Evolutionary conservation across 2,329 filamentous ascomycete genomes (phyloP), one percentile per base, ranked within the genome.

Genomic region (Magnaporthiopsis rhizophila): DNA sequence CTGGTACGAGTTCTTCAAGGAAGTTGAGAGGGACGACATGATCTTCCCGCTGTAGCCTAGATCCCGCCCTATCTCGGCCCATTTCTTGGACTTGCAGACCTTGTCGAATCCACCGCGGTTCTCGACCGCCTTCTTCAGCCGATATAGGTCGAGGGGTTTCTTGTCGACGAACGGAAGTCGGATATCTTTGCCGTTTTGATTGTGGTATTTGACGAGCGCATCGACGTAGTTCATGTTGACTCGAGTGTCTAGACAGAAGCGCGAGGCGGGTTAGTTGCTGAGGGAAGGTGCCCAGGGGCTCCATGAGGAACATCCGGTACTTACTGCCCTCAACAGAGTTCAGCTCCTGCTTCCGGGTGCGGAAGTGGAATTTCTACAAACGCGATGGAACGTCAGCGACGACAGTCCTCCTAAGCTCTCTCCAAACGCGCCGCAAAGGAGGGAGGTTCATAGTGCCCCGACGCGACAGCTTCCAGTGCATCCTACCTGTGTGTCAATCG

Each of bases 11-110:
- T 99, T 99, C 75, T 98, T 99, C 58, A 99, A 83, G 6, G 95
- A 98, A 0, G 95, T 99, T 7, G 95, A 99, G 60, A 99, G 80
- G 11, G 95, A 98, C 2, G 94, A 98, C 95, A 99, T 99, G 68
- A 99, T 99, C 80, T 99, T 99, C 73, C 95, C 95, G 73, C 94
- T 98, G 77, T 99, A 99, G 64, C 95, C 95, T 61, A 99, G 80
- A 74, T 98, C 95, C 72, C 95, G 88, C 45, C 95, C 95, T 70
- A 99, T 98, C 76, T 99, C 95, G 21, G 95, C 95, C 95, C 95
- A 99, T 79, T 98, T 98, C 79, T 99, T 99, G 64, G 89, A 84
- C 77, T 97, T 97, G 83, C 95, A 99, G 59, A 99, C 95, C 72
- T 91, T 91, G 64, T 97, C 93, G 71, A 99, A 99, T 3, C 95